Evolutionary conservation across 441 rosid species (phyloP).

Genomic region (Erodium trifolium): DNA sequence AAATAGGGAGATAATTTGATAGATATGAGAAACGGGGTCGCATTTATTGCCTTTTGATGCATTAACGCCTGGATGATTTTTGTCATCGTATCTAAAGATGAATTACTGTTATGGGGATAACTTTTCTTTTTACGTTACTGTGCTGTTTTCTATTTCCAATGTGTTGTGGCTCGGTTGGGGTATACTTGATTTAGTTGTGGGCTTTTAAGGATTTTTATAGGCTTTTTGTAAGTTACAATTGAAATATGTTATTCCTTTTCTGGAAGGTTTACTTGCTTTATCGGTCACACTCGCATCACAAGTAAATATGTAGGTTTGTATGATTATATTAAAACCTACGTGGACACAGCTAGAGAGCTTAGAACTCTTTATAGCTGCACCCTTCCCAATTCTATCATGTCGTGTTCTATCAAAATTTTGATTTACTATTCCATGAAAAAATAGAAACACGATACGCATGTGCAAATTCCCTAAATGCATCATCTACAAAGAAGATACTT

Average conservation of each 20-base stretch:
- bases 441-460: too few species aligned
- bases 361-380: too few species aligned
- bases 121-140: background rate
- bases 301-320: too few species aligned
- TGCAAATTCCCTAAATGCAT: too few species aligned
- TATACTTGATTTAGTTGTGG: background rate
- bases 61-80: background rate
- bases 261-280: background rate
- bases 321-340: too few species aligned
- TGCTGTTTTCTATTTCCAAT: background rate
- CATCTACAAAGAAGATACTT: too few species aligned
- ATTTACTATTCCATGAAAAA: too few species aligned
- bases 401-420: too few species aligned
- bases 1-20: constrained; percentile 9
- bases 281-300: background rate
- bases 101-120: constrained; percentile 4
- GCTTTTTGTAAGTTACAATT: background rate
- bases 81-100: background rate
- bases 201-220: background rate
- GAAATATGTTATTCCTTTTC: background rate
- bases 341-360: too few species aligned
- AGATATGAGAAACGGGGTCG: background rate
- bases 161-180: background rate
- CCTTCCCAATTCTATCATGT: too few species aligned
- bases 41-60: background rate